Evolutionary conservation across 2,329 filamentous ascomycete genomes (phyloP).

Genomic region (Penicillium sp.): DNA sequence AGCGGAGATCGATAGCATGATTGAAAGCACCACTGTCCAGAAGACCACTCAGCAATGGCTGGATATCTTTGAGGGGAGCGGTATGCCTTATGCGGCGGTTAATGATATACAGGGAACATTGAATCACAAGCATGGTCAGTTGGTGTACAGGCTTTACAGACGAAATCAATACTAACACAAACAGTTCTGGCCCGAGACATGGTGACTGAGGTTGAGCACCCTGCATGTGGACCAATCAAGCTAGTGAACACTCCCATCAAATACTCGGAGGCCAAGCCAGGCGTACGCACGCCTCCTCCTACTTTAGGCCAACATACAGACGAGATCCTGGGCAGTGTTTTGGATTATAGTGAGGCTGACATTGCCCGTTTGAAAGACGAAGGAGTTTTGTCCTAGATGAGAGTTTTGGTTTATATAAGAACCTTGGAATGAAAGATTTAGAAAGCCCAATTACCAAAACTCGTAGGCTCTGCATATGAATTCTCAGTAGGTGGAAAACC

Average conservation of each 20-base stretch:
- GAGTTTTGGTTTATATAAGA: background rate
- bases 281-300: slow-evolving; percentile 76
- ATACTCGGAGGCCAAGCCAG: slow-evolving; percentile 79
- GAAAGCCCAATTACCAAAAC: no score
- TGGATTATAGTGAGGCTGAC: slow-evolving; percentile 61
- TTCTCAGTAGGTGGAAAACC: no score
- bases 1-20: slow-evolving; percentile 73
- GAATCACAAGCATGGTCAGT: slow-evolving; percentile 76
- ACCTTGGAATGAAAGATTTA: no score
- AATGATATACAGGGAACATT: slow-evolving; percentile 88
- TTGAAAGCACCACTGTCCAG: slow-evolving; percentile 72
- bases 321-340: slow-evolving; percentile 67
- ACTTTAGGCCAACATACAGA: slow-evolving; percentile 85
- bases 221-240: slow-evolving; percentile 79
- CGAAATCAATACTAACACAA: slow-evolving; percentile 1
- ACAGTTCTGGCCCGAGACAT: slow-evolving; percentile 74
- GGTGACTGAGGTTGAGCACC: slow-evolving; percentile 86
- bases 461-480: no score
- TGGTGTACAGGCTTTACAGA: background rate
- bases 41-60: slow-evolving; percentile 90
- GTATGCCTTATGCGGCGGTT: slow-evolving; percentile 91
- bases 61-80: slow-evolving; percentile 80
- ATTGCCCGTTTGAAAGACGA: slow-evolving; percentile 65
- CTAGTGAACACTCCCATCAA: slow-evolving; percentile 95
- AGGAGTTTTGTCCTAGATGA: slow-evolving; percentile 65